Percentiles rank a stretch among this genome's conserved stretches.
Conservation (phyloP, 2,329 filamentous ascomycete species). For the Alternaria panax region DNA sequence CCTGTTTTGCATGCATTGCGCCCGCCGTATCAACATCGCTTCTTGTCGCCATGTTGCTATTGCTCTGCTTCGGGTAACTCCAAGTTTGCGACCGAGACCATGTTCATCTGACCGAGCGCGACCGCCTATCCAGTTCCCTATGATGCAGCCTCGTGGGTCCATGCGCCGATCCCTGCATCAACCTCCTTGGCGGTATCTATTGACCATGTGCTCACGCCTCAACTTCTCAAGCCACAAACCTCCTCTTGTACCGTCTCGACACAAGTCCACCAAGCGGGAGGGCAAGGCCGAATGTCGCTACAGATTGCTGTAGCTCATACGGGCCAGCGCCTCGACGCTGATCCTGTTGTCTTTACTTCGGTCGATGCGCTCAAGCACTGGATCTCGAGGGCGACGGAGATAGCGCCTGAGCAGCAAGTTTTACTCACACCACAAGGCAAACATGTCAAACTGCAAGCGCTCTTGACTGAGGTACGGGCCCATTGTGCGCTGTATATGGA, state of each 20-base stretch:
- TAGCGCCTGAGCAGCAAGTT: slow-evolving; percentile 81
- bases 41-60: slow-evolving; percentile 30
- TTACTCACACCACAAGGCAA: slow-evolving; percentile 85
- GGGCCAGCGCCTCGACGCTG: slow-evolving; percentile 82
- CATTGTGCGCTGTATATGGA: neutral
- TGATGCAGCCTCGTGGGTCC: slow-evolving; percentile 30
- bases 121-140: slow-evolving; percentile 15
- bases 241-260: slow-evolving; percentile 27
- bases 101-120: slow-evolving; percentile 31
- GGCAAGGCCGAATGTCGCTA: slow-evolving; percentile 73
- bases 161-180: slow-evolving; percentile 41
- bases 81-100: slow-evolving; percentile 19
- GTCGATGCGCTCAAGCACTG: slow-evolving; percentile 86
- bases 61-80: neutral
- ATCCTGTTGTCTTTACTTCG: slow-evolving; percentile 76
- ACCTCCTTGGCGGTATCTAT: slow-evolving; percentile 34
- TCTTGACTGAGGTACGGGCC: slow-evolving; percentile 75
- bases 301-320: slow-evolving; percentile 92
- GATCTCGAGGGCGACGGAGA: slow-evolving; percentile 76
- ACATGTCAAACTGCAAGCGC: slow-evolving; percentile 79
- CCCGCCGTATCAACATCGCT: slow-evolving; percentile 35
- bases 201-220: slow-evolving; percentile 31
- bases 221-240: slow-evolving; percentile 18
- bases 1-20: slow-evolving; percentile 13
- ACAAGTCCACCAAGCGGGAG: slow-evolving; percentile 30